A percentile compares a stretch with the other conserved stretches of the same genome.
phyloP scores from a whole-genome alignment of 306 rosid species.

The Quercus rubra region DNA sequence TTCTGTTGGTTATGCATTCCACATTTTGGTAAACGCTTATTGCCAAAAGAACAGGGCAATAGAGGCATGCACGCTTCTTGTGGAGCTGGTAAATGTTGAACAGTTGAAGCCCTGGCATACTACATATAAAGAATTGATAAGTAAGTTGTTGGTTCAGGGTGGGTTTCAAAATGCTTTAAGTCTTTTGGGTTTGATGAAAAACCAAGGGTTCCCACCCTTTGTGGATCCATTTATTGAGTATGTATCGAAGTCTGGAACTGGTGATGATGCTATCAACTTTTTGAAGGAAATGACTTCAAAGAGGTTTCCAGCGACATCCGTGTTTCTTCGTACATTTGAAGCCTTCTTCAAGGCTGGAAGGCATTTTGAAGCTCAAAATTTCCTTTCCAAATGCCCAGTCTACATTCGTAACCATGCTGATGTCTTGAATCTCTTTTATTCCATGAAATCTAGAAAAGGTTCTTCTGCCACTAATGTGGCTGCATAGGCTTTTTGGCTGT shows the following conservation, averaged over 20 bases:
- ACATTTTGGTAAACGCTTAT: too few relatives aligned
- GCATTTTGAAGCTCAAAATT: conserved; percentile 60
- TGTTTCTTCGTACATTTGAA: conserved; percentile 48
- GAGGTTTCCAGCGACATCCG: conserved; percentile 51
- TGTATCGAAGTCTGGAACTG: conserved; percentile 65
- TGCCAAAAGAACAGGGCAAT: conserved; percentile 12
- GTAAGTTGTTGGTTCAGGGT: conserved; percentile 47
- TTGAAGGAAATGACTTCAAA: conserved; percentile 68
- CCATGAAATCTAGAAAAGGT: conserved; percentile 42
- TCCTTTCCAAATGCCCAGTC: conserved; percentile 75
- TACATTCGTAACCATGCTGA: conserved; percentile 73
- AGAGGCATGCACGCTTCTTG: conserved; percentile 56
- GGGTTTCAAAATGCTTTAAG: conserved; percentile 62
- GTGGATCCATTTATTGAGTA: conserved; percentile 58
- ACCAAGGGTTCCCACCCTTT: conserved; percentile 68
- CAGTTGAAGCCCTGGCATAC: conserved; percentile 60
- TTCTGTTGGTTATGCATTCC: too few relatives aligned
- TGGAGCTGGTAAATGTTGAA: conserved; percentile 35
- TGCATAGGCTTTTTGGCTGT: conserved; percentile 40
- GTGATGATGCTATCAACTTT: conserved; percentile 58
- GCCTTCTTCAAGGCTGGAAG: conserved; percentile 63
- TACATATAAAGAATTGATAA: conserved; percentile 60
- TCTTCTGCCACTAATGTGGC: conserved; percentile 40
- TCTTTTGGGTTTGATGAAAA: conserved; percentile 62
- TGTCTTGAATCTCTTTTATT: conserved; percentile 63